Evolutionary conservation across 176 grass and related monocot species (phyloP).

Genomic region (Phoenix roebelenii): DNA sequence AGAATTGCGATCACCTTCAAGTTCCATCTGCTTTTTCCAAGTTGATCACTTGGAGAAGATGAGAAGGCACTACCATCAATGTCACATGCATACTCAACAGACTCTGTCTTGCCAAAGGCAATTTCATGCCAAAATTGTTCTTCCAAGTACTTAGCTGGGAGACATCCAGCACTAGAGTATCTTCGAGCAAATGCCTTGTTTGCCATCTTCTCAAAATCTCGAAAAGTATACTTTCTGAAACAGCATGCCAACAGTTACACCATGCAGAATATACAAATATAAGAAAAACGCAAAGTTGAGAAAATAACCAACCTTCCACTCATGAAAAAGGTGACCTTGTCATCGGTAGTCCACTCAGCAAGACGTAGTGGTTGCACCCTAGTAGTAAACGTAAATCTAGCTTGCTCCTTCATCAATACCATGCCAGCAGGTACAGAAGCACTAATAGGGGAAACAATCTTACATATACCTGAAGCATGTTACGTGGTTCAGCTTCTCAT

Average conservation of each 20-base stretch:
- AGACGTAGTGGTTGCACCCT: slow-evolving; percentile 89
- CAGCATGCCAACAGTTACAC: slow-evolving; percentile 7
- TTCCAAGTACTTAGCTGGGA: slow-evolving; percentile 71
- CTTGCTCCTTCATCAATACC: slow-evolving; percentile 74
- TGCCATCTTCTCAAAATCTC: slow-evolving; percentile 94
- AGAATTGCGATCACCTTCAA: slow-evolving; percentile 51
- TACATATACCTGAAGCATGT: slow-evolving; percentile 68
- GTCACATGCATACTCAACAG: slow-evolving; percentile 97
- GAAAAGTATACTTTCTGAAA: slow-evolving; percentile 91
- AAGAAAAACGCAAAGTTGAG: background rate
- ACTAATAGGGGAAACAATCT: slow-evolving; percentile 69
- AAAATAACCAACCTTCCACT: slow-evolving; percentile 69
- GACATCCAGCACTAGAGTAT: slow-evolving; percentile 73
- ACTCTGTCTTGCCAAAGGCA: slow-evolving; percentile 85
- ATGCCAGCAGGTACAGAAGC: slow-evolving; percentile 80
- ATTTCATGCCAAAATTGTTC: slow-evolving; percentile 99
- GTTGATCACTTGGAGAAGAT: slow-evolving; percentile 61
- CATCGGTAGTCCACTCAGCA: slow-evolving; percentile 76
- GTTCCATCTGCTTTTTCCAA: slow-evolving; percentile 93
- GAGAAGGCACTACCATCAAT: slow-evolving; percentile 99
- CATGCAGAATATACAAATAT: background rate
- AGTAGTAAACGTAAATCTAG: slow-evolving; percentile 89
- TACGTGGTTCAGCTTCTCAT: background rate
- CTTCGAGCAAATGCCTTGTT: slow-evolving; percentile 83
- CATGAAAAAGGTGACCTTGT: slow-evolving; percentile 86